Percentiles rank a stretch among this genome's conserved stretches.
Evolutionary conservation across 2,329 filamentous ascomycete species (phyloP).

Genomic region (Colletotrichum salicis): DNA sequence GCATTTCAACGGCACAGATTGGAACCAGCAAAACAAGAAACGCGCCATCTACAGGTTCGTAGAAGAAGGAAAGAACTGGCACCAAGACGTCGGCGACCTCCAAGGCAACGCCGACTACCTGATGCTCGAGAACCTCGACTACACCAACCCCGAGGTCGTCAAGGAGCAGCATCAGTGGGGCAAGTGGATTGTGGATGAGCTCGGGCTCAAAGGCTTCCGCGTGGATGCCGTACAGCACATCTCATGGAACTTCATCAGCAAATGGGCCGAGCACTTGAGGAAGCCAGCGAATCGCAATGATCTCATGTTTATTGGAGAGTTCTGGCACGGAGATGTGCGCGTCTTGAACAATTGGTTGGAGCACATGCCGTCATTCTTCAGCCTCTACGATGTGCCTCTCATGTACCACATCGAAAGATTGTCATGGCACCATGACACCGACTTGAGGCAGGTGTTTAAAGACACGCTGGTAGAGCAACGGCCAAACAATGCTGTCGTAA

Average conservation of each 20-base stretch:
- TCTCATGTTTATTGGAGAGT: constrained; percentile 29
- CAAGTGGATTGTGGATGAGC: constrained; percentile 31
- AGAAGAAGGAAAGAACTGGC: constrained; percentile 32
- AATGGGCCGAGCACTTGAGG: constrained; percentile 22
- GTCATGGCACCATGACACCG: constrained; percentile 24
- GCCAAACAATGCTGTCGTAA: constrained; percentile 29
- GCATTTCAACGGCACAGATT: constrained; percentile 34
- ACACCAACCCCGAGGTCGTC: constrained; percentile 31
- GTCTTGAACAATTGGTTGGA: constrained; percentile 28
- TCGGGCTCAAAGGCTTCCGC: constrained; percentile 21
- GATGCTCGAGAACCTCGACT: constrained; percentile 33
- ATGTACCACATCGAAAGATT: constrained; percentile 30
- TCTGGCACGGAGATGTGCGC: constrained; percentile 31
- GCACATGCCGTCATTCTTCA: constrained; percentile 31
- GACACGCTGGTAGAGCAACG: constrained; percentile 23
- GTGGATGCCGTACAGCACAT: constrained; percentile 34
- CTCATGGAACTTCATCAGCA: constrained; percentile 32
- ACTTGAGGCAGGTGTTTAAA: constrained; percentile 27
- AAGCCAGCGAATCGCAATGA: constrained; percentile 13
- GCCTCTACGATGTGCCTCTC: constrained; percentile 29
- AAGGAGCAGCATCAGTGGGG: constrained; percentile 28
- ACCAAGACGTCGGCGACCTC: constrained; percentile 28
- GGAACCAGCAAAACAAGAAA: constrained; percentile 32
- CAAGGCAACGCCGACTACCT: constrained; percentile 33
- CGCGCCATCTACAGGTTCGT: constrained; percentile 31